Conservation (phyloP, 441 rosid genomes). For the Adansonia rubrostipa region DNA sequence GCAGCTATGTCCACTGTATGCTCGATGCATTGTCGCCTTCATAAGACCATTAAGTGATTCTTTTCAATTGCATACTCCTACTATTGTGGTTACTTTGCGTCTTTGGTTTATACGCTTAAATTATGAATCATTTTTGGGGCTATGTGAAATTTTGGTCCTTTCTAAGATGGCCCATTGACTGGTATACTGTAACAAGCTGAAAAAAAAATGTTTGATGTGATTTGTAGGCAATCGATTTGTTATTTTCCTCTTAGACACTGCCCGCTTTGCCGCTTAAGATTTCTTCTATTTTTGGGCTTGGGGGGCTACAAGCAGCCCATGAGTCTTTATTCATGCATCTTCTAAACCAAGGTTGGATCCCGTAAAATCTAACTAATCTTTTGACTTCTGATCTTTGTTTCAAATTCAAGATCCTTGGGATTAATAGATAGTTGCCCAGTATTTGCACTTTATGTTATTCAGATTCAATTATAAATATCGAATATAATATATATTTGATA, state of each 20-base stretch:
- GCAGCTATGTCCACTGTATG: background rate
- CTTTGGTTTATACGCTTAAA: conserved; percentile 15
- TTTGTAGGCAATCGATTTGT: conserved; percentile 9
- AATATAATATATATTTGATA: background rate
- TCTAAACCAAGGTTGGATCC: background rate
- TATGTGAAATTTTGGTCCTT: conserved; percentile 15
- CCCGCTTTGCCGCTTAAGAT: background rate
- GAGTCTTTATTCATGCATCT: background rate
- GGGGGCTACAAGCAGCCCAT: background rate
- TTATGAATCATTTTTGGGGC: background rate
- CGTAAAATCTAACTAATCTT: conserved; percentile 1
- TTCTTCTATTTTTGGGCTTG: background rate
- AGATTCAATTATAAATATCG: too few relatives aligned
- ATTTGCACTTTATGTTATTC: too few relatives aligned
- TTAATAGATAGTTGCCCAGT: background rate
- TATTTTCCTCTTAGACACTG: conserved; percentile 12
- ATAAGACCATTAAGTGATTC: conserved; percentile 16
- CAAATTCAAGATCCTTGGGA: background rate
- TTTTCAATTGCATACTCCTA: background rate
- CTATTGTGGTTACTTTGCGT: background rate
- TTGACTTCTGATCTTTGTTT: background rate
- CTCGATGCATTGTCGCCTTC: conserved; percentile 19
- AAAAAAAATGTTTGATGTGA: conserved; percentile 16
- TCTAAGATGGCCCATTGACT: background rate
- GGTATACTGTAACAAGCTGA: background rate